phyloP scores from a whole-genome alignment of 345 rosid species.

The Moringa oleifera region DNA sequence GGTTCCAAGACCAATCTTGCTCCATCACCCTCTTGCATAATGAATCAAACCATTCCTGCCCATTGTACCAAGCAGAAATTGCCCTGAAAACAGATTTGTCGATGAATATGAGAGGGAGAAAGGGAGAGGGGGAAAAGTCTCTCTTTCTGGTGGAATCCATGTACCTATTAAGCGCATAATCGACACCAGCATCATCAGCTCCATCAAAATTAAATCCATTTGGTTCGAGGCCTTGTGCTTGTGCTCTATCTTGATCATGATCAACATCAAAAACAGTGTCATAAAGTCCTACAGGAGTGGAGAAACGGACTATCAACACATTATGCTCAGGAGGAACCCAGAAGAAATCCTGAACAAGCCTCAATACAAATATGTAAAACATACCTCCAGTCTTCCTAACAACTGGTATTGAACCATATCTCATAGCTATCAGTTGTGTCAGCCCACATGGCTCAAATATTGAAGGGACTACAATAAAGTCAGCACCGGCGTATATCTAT shows the following conservation, averaged over 20 bases:
- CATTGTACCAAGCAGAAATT: constrained; percentile 67
- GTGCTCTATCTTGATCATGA: constrained; percentile 77
- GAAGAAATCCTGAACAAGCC: background rate
- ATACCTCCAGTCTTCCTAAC: constrained; percentile 94
- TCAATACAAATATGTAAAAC: background rate
- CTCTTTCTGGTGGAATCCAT: background rate
- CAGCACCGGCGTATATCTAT: constrained; percentile 90
- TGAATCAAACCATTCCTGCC: constrained; percentile 67
- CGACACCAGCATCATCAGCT: constrained; percentile 76
- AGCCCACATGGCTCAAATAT: constrained; percentile 96
- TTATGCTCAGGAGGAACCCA: background rate
- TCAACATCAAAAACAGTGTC: constrained; percentile 95
- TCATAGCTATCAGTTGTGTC: constrained; percentile 88
- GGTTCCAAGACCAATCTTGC: constrained; percentile 99
- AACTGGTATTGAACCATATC: constrained; percentile 88
- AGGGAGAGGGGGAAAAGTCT: too few relatives aligned
- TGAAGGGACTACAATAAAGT: constrained; percentile 88
- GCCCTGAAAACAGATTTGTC: constrained; percentile 45
- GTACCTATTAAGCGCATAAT: constrained; percentile 86
- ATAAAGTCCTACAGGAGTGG: constrained; percentile 53
- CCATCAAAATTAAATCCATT: constrained; percentile 89
- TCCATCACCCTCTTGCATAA: constrained; percentile 84
- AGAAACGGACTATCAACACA: constrained; percentile 12
- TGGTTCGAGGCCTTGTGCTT: constrained; percentile 78
- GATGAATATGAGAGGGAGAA: too few relatives aligned